These are phyloP conservation scores for Gossypium davidsonii DNA, from an alignment of 441 rosid species.

Conservation along the genomic window DNA sequence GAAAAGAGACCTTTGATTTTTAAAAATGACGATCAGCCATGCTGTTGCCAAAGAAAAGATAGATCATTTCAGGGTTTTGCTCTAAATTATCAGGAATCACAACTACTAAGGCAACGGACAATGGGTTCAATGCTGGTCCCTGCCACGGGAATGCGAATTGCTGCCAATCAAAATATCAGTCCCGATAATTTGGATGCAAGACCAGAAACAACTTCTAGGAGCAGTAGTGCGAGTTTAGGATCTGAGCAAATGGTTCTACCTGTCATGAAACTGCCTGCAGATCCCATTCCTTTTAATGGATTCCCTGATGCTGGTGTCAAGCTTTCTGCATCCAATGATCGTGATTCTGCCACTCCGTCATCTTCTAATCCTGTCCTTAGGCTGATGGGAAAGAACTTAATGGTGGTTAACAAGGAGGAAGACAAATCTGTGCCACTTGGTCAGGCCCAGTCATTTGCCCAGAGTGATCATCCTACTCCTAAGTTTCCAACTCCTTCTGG, in stretches of 20 bases:
- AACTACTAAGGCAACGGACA: conserved; percentile 45
- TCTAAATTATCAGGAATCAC: conserved; percentile 49
- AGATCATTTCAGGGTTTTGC: conserved; percentile 39
- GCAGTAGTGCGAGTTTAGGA: conserved; percentile 23
- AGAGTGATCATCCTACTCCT: conserved; percentile 20
- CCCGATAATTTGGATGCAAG: conserved; percentile 27
- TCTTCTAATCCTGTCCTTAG: conserved; percentile 71
- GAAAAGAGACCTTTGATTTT: conserved; percentile 47
- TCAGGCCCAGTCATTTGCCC: conserved; percentile 29
- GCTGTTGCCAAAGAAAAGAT: conserved; percentile 84
- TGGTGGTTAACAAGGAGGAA: conserved; percentile 79
- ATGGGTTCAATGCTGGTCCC: conserved; percentile 36
- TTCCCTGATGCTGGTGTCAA: conserved; percentile 30
- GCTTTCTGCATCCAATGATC: conserved; percentile 26
- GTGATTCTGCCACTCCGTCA: conserved; percentile 51
- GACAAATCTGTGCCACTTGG: conserved; percentile 32
- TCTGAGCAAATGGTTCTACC: conserved; percentile 33
- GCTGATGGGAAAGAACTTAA: conserved; percentile 89
- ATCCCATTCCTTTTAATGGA: conserved; percentile 34
- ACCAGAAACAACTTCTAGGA: conserved; percentile 31
- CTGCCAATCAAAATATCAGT: conserved; percentile 18
- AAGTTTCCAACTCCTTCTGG: conserved; percentile 34
- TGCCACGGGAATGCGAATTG: conserved; percentile 27
- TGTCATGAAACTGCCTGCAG: conserved; percentile 20
- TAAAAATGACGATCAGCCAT: conserved; percentile 58